These are phyloP conservation scores for Peronospora destructor DNA, from an alignment of 352 stramenopile genomes.

Conservation along the genomic window DNA sequence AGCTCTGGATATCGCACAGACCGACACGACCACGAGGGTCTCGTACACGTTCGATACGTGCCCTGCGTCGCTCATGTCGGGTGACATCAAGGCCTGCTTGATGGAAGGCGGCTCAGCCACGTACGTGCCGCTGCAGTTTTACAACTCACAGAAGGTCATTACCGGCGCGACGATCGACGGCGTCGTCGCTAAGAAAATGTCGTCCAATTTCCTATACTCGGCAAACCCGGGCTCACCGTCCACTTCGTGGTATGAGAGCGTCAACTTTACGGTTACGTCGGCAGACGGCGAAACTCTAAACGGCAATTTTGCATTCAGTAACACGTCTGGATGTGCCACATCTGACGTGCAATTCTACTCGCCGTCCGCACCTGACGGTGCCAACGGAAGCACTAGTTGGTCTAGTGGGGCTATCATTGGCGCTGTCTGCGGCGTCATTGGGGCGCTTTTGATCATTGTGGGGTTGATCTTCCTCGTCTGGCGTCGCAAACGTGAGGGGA, in stretches of 20 bases:
- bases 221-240: conserved; percentile 41
- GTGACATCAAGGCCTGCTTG: conserved; percentile 69
- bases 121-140: conserved; percentile 81
- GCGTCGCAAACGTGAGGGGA: conserved; percentile 40
- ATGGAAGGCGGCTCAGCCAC: conserved; percentile 75
- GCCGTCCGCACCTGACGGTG: conserved; percentile 40
- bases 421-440: conserved; percentile 33
- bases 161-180: conserved; percentile 49
- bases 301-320: conserved; percentile 53
- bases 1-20: conserved; percentile 42
- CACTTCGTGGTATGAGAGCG: conserved; percentile 51
- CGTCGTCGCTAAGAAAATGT: conserved; percentile 39
- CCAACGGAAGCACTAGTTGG: conserved; percentile 24
- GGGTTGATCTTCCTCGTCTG: conserved; percentile 60
- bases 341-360: conserved; percentile 65
- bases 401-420: conserved; percentile 32
- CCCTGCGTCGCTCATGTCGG: conserved; percentile 47
- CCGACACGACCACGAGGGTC: conserved; percentile 34
- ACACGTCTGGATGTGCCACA: conserved; percentile 44
- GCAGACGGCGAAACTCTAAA: conserved; percentile 47
- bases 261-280: conserved; percentile 55
- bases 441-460: conserved; percentile 54
- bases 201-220: conserved; percentile 56
- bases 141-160: conserved; percentile 74
- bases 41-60: conserved; percentile 61